Conservation (phyloP, 2,329 filamentous ascomycete genomes). For the Diaporthe humulicola region DNA sequence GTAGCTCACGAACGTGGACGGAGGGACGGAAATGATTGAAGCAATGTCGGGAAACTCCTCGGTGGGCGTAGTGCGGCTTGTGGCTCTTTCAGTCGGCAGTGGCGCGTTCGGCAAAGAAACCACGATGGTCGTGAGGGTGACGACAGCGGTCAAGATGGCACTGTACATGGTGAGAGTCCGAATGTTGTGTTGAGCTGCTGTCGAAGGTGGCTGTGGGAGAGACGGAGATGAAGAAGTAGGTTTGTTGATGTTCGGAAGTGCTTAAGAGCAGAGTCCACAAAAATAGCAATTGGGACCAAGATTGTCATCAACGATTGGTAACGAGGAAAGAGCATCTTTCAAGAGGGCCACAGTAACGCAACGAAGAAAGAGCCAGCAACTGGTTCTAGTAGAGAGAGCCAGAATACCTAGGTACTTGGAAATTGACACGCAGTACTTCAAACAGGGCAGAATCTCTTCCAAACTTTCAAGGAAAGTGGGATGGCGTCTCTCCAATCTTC, state of each 20-base stretch:
- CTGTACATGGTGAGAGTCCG: background rate
- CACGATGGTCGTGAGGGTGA: background rate
- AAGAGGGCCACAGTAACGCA: background rate
- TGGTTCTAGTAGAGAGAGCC: background rate
- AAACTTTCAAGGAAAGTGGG: too few species aligned
- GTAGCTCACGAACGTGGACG: slow-evolving; percentile 29
- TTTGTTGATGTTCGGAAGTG: background rate
- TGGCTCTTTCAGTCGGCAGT: too few species aligned
- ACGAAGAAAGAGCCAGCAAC: background rate
- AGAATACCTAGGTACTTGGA: background rate
- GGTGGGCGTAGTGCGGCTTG: background rate
- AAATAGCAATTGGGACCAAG: background rate
- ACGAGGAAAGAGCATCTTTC: background rate
- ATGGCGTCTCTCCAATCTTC: too few species aligned
- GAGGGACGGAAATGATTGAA: slow-evolving; percentile 4
- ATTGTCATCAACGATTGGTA: fast-evolving
- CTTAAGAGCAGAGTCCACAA: background rate
- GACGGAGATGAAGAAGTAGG: background rate
- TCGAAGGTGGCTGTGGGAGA: background rate
- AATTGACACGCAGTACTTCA: background rate
- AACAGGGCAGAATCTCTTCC: too few species aligned
- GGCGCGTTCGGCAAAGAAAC: background rate
- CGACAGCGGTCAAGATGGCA: background rate
- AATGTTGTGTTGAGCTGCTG: background rate
- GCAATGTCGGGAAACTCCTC: slow-evolving; percentile 24